Percentiles rank a stretch among this genome's conserved stretches.
These are phyloP conservation scores for Pseudogymnoascus sp. DNA, from an alignment of 2,329 filamentous ascomycete genomes.

Conservation along the genomic window DNA sequence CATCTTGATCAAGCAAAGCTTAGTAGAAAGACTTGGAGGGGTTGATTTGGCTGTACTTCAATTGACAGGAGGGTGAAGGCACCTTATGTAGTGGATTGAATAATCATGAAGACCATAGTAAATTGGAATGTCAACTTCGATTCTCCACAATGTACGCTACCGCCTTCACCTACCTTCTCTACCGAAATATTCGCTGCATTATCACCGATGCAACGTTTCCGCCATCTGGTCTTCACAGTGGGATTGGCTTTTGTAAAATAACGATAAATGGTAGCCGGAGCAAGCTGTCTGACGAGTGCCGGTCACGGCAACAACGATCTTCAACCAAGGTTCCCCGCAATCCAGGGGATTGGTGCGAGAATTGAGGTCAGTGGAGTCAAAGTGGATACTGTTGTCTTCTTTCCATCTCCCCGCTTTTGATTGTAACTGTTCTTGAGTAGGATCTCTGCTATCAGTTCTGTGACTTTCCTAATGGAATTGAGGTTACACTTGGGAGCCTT, in stretches of 20 bases:
- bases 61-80: neutral
- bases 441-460: neutral
- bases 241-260: neutral
- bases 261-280: neutral
- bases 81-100: neutral
- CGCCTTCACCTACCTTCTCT: neutral
- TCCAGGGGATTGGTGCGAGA: neutral
- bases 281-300: neutral
- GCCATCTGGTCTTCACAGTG: neutral
- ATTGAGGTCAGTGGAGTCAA: neutral
- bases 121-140: neutral
- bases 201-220: neutral
- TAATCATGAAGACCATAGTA: neutral
- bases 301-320: neutral
- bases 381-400: neutral
- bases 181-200: neutral
- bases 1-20: neutral
- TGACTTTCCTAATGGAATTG: neutral
- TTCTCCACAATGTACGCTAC: neutral
- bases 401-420: neutral
- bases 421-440: neutral
- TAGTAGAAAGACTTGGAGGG: neutral
- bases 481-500: neutral
- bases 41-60: neutral
- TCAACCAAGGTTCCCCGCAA: neutral